These are phyloP conservation scores for Suhomyces ambrosiae DNA, from an alignment of 1,139 yeast species.

Conservation along the genomic window DNA sequence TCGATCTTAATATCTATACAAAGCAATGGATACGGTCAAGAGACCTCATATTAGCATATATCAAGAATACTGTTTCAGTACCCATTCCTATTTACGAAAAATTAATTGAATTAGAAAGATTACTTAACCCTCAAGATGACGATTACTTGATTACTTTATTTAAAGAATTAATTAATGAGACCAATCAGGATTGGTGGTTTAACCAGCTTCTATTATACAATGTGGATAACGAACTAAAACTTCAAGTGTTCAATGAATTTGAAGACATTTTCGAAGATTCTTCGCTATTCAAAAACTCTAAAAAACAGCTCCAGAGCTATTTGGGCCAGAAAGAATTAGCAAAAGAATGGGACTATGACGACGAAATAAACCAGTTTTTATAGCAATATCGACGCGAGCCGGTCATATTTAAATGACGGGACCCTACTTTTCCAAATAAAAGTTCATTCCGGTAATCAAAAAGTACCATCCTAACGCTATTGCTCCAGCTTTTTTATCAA, in stretches of 20 bases:
- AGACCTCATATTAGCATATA: conserved; percentile 34
- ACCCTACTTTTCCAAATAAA: conserved; percentile 10
- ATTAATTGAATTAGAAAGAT: conserved; percentile 40
- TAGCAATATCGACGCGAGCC: conserved; percentile 1
- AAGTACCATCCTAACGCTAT: conserved; percentile 16
- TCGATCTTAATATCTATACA: conserved; percentile 39
- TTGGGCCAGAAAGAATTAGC: conserved; percentile 2
- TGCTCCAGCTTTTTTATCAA: conserved; percentile 36
- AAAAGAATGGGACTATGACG: conserved; percentile 3
- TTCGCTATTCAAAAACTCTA: conserved; percentile 10
- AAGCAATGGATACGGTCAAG: conserved; percentile 38
- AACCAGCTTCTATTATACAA: conserved; percentile 15
- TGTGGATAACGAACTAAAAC: conserved; percentile 13
- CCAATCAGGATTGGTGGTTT: conserved; percentile 27
- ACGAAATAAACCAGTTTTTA: conserved; percentile 7
- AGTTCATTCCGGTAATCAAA: conserved; percentile 14
- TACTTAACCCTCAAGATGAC: conserved; percentile 25
- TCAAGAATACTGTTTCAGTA: conserved; percentile 30
- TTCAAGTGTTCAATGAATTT: conserved; percentile 15
- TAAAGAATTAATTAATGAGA: conserved; percentile 25
- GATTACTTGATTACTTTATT: conserved; percentile 30
- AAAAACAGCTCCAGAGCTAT: conserved; percentile 6
- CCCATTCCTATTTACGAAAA: conserved; percentile 41
- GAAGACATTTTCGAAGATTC: conserved; percentile 14
- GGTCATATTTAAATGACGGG: too few relatives aligned